Evolutionary conservation across 1,284 basidiomycete genomes (phyloP).

Genomic region (Schizophyllum amplum): DNA sequence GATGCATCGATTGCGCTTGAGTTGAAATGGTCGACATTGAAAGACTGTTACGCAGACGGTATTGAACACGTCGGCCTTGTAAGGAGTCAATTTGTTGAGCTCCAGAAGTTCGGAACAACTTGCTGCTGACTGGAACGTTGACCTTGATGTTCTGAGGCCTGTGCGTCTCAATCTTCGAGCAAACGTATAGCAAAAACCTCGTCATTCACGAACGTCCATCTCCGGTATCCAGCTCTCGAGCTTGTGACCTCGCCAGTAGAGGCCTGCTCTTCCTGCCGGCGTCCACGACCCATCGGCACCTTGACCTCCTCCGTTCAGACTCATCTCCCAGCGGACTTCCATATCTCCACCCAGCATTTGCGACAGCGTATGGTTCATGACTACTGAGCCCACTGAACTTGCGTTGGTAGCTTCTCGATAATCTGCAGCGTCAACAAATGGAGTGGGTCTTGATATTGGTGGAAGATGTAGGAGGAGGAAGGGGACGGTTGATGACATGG

Average conservation of each 20-base stretch:
- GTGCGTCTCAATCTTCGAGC: too few species aligned
- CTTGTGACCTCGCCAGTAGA: conserved; percentile 43
- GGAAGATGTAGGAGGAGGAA: conserved; percentile 75
- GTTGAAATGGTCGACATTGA: too few species aligned
- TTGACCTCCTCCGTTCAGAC: background rate
- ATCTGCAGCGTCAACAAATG: background rate
- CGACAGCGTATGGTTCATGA: conserved; percentile 61
- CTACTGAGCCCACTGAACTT: conserved; percentile 33
- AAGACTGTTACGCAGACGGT: too few species aligned
- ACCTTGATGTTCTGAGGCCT: too few species aligned
- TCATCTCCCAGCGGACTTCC: conserved; percentile 63
- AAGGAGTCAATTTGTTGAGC: too few species aligned
- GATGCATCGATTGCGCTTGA: too few species aligned
- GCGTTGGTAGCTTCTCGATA: conserved; percentile 2
- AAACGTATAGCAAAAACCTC: too few species aligned
- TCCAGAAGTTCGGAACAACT: too few species aligned
- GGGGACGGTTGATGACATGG: conserved; percentile 64
- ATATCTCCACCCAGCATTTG: conserved; percentile 48
- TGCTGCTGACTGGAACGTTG: too few species aligned
- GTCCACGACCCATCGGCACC: background rate
- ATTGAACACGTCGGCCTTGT: too few species aligned
- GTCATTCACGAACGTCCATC: background rate
- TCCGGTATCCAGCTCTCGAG: conserved; percentile 28
- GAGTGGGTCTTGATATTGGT: conserved; percentile 16
- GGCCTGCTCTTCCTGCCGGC: conserved; percentile 34